Percentiles rank a stretch among this genome's conserved stretches.
Evolutionary conservation across 345 rosid species (phyloP).

Genomic region (Xanthoceras sorbifolium): DNA sequence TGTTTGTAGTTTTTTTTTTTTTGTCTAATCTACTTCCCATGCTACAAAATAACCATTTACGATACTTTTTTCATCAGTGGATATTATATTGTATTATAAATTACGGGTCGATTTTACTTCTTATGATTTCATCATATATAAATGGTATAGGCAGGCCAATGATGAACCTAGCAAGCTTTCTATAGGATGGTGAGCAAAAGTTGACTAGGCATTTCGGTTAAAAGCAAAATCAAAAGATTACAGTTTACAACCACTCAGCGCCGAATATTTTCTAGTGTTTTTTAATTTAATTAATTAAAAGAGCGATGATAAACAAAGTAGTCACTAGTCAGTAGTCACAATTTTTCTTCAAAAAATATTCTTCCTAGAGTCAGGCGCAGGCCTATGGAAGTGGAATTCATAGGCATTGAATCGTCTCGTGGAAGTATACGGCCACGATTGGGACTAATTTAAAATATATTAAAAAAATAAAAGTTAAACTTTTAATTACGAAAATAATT

Average conservation of each 20-base stretch:
- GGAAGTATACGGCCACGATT: slow-evolving; percentile 19
- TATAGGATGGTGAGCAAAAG: not conserved
- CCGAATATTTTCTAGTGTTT: not conserved
- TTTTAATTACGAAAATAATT: too few species aligned
- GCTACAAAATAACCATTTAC: not conserved
- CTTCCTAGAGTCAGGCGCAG: too few species aligned
- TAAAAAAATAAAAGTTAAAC: too few species aligned
- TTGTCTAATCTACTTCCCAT: too few species aligned
- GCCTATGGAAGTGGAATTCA: not conserved
- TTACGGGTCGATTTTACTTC: not conserved
- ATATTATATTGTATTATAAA: not conserved
- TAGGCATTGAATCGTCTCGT: not conserved
- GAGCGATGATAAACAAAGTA: not conserved
- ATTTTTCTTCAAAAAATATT: not conserved
- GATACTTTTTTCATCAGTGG: not conserved
- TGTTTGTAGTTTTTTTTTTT: not conserved
- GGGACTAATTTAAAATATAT: too few species aligned
- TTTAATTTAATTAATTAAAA: not conserved
- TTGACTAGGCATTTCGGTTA: not conserved
- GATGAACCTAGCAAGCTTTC: not conserved
- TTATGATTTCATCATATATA: not conserved
- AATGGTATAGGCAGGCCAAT: not conserved
- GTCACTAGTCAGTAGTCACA: not conserved
- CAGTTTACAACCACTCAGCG: not conserved
- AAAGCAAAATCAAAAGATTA: not conserved